Evolutionary conservation across 305 asterid genomes (phyloP), one percentile per base, ranked within the genome.

Genomic region (Stenogyne calaminthoides): DNA sequence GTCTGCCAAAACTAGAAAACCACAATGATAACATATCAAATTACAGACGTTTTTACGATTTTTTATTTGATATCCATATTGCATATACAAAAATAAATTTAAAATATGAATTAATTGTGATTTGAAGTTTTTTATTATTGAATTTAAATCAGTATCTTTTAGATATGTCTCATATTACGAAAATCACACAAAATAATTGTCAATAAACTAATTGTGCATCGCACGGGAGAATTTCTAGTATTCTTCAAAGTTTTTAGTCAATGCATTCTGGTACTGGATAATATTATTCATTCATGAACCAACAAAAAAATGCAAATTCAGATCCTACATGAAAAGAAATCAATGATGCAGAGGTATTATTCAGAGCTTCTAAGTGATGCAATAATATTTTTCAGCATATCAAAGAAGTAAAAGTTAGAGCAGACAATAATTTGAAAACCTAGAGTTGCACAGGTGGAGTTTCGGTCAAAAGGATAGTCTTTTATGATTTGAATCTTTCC

Each of bases 301-400:
- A 66, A 58, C 49, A 66, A 56, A 25, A n/a, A 6, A 71, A 42
- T 5, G 47, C 19, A 58, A 59, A 57, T 16, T 16, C 32, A 16
- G 52, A 32, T 27, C 22, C 34, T 27, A 59, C n/a, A 12, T 20
- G 29, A 46, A 44, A 44, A 3, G 51, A 44, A 11, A 61, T 14
- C 52, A 61, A 44, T 55, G 9, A 62, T 34, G 49, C 34, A 19
- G 67, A 37, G 18, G 62, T 18, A 12, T 61, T 27, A 36, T 5
- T 71, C 62, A 42, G 25, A 25, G n/a, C 25, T 10, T 25, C 25
- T 7, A 61, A 60, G 40, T 32, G 29, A 47, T 72, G 70, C 63
- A 71, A 36, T 37, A 36, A 39, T 36, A 37, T 36, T 16, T 16
- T 62, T 62, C 20, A 36, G 51, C 67, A 62, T 36, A 62, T 36